phyloP scores from a whole-genome alignment of 768 basidiomycete genomes.

The Strobilomyces confusus region DNA sequence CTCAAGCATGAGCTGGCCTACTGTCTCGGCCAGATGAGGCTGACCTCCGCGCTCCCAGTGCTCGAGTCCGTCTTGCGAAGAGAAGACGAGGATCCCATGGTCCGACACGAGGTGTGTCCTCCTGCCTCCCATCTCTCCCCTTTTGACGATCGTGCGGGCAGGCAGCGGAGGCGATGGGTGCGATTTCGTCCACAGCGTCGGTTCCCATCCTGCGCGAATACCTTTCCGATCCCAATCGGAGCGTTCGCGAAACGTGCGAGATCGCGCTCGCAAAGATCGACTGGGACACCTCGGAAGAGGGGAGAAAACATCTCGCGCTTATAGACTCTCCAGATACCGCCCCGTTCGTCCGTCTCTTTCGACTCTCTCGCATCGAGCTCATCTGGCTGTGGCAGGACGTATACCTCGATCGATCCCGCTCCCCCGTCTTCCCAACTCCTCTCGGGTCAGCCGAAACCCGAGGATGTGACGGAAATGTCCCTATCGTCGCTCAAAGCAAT shows the following conservation, averaged over 20 bases:
- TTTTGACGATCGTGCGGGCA: conserved; percentile 31
- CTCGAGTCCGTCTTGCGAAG: conserved; percentile 76
- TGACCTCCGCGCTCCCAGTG: conserved; percentile 65
- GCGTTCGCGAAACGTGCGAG: conserved; percentile 93
- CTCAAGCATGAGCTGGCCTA: conserved; percentile 98
- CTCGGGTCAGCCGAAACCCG: conserved; percentile 47
- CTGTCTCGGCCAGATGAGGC: conserved; percentile 90
- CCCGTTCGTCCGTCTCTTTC: conserved; percentile 31
- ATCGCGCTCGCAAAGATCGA: conserved; percentile 94
- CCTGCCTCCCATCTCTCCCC: not conserved
- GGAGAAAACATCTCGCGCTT: conserved; percentile 41
- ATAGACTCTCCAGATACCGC: conserved; percentile 30
- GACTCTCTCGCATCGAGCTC: not conserved
- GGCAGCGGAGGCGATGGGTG: conserved; percentile 99
- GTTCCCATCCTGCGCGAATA: conserved; percentile 69
- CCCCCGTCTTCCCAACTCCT: conserved; percentile 70
- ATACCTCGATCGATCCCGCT: conserved; percentile 87
- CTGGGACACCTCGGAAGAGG: conserved; percentile 83
- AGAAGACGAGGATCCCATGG: conserved; percentile 84
- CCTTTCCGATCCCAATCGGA: conserved; percentile 63
- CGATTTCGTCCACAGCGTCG: conserved; percentile 69
- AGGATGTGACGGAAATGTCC: conserved; percentile 43
- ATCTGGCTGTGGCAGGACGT: conserved; percentile 42
- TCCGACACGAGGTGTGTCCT: conserved; percentile 81
- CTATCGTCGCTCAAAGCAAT: conserved; percentile 55